Conservation (phyloP, 257 asterid species). For the Solanum paucissectum region DNA sequence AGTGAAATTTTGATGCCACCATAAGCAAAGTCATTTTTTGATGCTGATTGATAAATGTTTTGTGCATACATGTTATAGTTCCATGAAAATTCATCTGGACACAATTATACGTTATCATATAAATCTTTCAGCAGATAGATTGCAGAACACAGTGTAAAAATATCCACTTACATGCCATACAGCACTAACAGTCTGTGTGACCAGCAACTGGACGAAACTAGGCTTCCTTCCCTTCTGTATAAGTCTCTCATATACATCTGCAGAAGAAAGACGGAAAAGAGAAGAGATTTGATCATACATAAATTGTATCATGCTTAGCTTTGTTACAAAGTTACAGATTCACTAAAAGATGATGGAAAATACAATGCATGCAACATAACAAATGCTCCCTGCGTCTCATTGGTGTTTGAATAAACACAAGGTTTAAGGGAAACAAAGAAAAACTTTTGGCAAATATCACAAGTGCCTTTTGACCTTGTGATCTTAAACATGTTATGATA, state of each 20-base stretch:
- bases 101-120: not conserved
- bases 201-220: constrained; percentile 88
- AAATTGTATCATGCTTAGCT: not conserved
- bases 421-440: not conserved
- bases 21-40: not conserved
- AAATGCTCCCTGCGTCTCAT: not conserved
- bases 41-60: not conserved
- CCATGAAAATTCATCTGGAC: not conserved
- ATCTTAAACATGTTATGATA: not conserved
- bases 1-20: not conserved
- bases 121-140: not conserved
- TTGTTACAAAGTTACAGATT: not conserved
- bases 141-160: not conserved
- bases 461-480: not conserved
- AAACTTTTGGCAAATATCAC: not conserved
- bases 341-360: not conserved
- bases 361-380: not conserved
- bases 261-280: not conserved
- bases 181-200: constrained; percentile 91
- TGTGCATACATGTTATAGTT: not conserved
- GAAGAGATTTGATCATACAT: not conserved
- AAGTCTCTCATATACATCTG: constrained; percentile 85
- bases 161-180: constrained; percentile 85
- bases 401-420: not conserved
- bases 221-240: constrained; percentile 65